Evolutionary conservation across 306 rosid genomes (phyloP), one percentile per base, ranked within the genome.

Genomic region (Malus sieversii): DNA sequence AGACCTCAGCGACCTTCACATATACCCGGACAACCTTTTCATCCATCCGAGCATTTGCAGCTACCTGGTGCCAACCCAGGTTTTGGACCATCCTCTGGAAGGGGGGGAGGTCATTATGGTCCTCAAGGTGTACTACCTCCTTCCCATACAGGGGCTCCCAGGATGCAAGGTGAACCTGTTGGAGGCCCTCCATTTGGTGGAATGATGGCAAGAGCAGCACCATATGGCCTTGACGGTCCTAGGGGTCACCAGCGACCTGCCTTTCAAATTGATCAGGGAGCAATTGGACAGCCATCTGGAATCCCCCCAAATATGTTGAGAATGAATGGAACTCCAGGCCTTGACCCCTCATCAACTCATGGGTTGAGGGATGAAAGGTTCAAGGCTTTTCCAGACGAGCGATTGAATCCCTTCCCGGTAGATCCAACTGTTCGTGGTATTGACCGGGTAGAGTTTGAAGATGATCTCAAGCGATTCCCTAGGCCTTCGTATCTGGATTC

Each of bases 361-460:
- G 96, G 88, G 46, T 81, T 82, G 72, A 85, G 81, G 52, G 91
- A 91, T 79, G 98, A 88, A 77, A 88, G 93, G 83, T 91, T 83
- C 71, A 88, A 87, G 71, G 73, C 88, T 75, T 82, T 88, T 81
- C 88, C 82, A 2, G 80, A 76, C 65, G 86, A 82, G 33, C 79
- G 78, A 27, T 58, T 80, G 70, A 77, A 87, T 70, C 38, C 88
- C 27, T 71, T 84, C 35, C 82, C 82, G 19, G 82, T 75, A 44
- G 83, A 79, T 55, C 23, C 85, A 35, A 64, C 64, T 64, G 87
- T 78, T 33, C 89, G 61, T 59, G 81, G 68, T 58, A 55, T 73
- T 48, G 85, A 78, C 53, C 85, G 80, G 74, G 81, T 85, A 61
- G 96, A 91, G 81, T 88, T 86, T 87, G 93, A 84, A 82, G 88